These are phyloP conservation scores for Apiospora kogelbergensis DNA, from an alignment of 2,329 filamentous ascomycete genomes.

Conservation along the genomic window DNA sequence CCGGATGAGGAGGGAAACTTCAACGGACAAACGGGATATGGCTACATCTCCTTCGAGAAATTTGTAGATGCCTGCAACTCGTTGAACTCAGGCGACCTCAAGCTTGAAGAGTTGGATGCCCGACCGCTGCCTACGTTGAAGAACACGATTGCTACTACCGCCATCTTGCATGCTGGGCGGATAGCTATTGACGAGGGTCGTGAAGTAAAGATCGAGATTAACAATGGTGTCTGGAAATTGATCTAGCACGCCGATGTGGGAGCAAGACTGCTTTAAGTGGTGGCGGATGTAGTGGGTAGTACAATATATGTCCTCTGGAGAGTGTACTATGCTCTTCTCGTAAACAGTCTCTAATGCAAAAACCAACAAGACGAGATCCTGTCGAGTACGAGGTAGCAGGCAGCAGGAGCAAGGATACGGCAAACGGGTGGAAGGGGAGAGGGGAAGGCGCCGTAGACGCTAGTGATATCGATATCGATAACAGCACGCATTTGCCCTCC, in stretches of 20 bases:
- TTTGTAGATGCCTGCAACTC: constrained; percentile 85
- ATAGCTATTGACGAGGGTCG: constrained; percentile 81
- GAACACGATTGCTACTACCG: constrained; percentile 90
- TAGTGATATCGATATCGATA: not conserved
- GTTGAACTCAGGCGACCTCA: constrained; percentile 72
- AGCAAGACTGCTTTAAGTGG: too few species aligned
- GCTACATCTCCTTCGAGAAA: constrained; percentile 93
- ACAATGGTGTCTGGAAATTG: constrained; percentile 68
- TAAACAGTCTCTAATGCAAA: not conserved
- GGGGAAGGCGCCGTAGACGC: not conserved
- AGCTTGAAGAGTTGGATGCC: constrained; percentile 73
- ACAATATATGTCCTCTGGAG: not conserved
- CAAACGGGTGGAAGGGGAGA: not conserved
- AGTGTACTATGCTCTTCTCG: not conserved
- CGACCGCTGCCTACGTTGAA: constrained; percentile 80
- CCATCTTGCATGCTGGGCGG: constrained; percentile 85
- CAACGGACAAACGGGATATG: constrained; percentile 85
- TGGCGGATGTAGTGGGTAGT: not conserved
- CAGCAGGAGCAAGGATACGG: too few species aligned
- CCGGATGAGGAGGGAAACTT: constrained; percentile 96
- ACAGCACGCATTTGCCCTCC: not conserved
- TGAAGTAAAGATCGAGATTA: constrained; percentile 70
- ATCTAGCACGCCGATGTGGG: constrained; percentile 32
- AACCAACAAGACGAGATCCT: too few species aligned
- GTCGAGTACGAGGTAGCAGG: too few species aligned